Conservation (phyloP, 768 basidiomycete genomes). For the Tricholoma flavovirens region DNA sequence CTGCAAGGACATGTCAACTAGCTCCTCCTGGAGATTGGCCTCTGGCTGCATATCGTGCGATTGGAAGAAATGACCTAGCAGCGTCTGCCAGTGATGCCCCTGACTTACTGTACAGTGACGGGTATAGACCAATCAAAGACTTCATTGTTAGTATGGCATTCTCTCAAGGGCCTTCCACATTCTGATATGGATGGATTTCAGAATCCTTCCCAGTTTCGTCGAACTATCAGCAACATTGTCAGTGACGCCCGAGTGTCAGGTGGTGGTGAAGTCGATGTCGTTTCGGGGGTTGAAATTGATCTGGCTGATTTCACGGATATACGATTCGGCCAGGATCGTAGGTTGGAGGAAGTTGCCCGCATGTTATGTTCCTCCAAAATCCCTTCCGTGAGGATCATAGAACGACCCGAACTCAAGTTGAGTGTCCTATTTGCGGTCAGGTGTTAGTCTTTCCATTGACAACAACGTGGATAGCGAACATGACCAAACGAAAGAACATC, state of each 20-base stretch:
- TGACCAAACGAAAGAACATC: constrained; percentile 82
- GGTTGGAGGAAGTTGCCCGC: constrained; percentile 86
- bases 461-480: constrained; percentile 55
- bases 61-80: constrained; percentile 73
- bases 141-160: constrained; percentile 38
- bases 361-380: constrained; percentile 81
- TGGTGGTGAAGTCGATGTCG: constrained; percentile 48
- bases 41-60: constrained; percentile 55
- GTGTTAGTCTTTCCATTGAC: constrained; percentile 1
- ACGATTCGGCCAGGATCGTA: constrained; percentile 84
- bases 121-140: constrained; percentile 53
- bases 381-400: constrained; percentile 55
- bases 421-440: constrained; percentile 19
- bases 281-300: constrained; percentile 69
- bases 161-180: background rate
- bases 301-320: constrained; percentile 73
- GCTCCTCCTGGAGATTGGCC: constrained; percentile 75
- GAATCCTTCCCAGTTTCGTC: constrained; percentile 46
- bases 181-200: constrained; percentile 20
- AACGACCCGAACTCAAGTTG: constrained; percentile 68
- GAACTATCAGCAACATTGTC: constrained; percentile 47
- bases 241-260: constrained; percentile 45
- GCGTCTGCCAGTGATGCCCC: constrained; percentile 47
- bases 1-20: constrained; percentile 76
- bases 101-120: constrained; percentile 41